These are phyloP conservation scores for Septoria linicola DNA, from an alignment of 2,329 filamentous ascomycete species.

Conservation along the genomic window DNA sequence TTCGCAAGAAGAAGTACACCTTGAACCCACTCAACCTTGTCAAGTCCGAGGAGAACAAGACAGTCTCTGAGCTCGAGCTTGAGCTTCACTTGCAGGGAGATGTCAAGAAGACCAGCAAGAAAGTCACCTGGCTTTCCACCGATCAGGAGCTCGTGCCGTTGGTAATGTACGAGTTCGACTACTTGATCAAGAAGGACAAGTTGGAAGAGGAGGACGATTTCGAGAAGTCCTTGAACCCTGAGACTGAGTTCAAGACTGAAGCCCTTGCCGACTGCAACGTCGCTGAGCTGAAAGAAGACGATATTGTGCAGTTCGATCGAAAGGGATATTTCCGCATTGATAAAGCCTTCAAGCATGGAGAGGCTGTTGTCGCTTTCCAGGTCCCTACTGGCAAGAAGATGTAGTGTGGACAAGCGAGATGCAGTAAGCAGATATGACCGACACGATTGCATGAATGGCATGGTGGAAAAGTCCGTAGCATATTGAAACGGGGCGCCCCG, in stretches of 20 bases:
- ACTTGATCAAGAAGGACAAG: conserved; percentile 92
- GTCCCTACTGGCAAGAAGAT: conserved; percentile 65
- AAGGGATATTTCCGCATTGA: conserved; percentile 91
- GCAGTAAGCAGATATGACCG: no score
- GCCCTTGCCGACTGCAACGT: conserved; percentile 82
- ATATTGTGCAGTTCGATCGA: conserved; percentile 93
- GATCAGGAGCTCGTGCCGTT: conserved; percentile 76
- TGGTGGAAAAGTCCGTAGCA: no score
- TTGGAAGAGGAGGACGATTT: conserved; percentile 83
- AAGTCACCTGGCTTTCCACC: conserved; percentile 86
- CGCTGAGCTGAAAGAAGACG: conserved; percentile 72
- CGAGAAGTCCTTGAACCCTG: conserved; percentile 76
- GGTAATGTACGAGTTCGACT: conserved; percentile 91
- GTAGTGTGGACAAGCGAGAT: conserved; percentile 13
- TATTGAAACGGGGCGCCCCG: no score
- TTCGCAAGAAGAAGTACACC: conserved; percentile 58
- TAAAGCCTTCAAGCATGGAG: conserved; percentile 57
- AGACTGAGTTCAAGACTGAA: conserved; percentile 71
- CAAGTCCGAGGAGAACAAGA: conserved; percentile 52
- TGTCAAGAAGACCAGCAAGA: conserved; percentile 94
- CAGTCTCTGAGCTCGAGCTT: conserved; percentile 68
- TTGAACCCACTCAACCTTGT: conserved; percentile 49
- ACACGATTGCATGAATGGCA: no score
- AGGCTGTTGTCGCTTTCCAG: conserved; percentile 64
- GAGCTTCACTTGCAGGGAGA: conserved; percentile 91